Base-by-base conservation (phyloP, 2,329 filamentous ascomycete genomes). In the Aureobasidium subglaciale region DNA sequence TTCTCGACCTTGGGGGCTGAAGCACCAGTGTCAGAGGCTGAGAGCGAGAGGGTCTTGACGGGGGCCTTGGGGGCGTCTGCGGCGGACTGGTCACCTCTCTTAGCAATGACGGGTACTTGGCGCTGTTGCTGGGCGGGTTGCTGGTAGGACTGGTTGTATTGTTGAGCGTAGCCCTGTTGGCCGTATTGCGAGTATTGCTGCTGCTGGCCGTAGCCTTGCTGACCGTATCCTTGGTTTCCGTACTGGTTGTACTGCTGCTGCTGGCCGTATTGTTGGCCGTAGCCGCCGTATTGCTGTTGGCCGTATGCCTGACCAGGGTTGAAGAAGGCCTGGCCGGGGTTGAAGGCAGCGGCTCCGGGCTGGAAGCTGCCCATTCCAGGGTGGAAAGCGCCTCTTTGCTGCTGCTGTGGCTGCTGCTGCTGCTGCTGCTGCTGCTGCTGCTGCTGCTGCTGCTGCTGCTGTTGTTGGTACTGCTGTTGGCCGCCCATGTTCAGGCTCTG, bases 101-200 rank as follows among this genome's bases (percentile, higher is more conserved):
- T 88, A 53, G 79, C 83, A 66, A 86, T 86, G 67, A 79, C 81
- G 57, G 79, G 81, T 10, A 77, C 74, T 70, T 78, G 72, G 65
- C 74, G 69, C 56, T 75, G 73, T 60, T 48, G 54, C 56, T 71
- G 69, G 35, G 72, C 68, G 32, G 67, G 66, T 59, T 76, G 72
- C 58, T 79, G 76, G 59, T 82, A 58, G 42, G 59, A 60, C 32
- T 62, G 54, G 56, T 63, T 59, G 56, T 67, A 64, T 43, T 70
- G 70, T 54, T 69, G 55, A 22, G 55, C 59, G 41, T 64, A 61
- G 41, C 34, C 34, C 38, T 57, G 67, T 3, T 57, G 38, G n/a
- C 43, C 41, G 48, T 61, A 58, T 24, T 61, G 59, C 10, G 56
- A 58, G 40, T 63, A 61, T 46, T 65, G 61, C 27, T 64, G 61